Conservation (phyloP, 2,329 filamentous ascomycete species). For the Trichoderma gracile region DNA sequence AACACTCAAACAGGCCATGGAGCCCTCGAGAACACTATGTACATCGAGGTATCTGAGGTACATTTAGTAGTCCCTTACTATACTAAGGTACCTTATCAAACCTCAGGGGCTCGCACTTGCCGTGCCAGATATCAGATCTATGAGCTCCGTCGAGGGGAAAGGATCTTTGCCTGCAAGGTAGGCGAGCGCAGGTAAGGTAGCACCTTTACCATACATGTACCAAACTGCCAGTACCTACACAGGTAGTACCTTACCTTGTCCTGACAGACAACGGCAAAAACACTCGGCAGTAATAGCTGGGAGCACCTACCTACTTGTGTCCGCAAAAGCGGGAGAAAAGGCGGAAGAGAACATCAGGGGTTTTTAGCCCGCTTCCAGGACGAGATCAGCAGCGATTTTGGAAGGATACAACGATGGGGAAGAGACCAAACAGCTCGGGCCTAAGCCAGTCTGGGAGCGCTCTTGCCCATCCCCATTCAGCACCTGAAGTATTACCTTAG, state of each 20-base stretch:
- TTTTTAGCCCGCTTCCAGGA: slow-evolving; percentile 19
- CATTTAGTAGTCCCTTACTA: too few relatives aligned
- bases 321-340: slow-evolving; percentile 13
- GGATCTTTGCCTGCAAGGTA: not conserved
- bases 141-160: too few relatives aligned
- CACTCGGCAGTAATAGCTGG: not conserved
- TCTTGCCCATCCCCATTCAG: slow-evolving; percentile 23
- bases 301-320: not conserved
- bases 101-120: not conserved
- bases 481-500: too few relatives aligned
- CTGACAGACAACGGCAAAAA: not conserved
- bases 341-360: slow-evolving; percentile 21
- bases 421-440: slow-evolving; percentile 20
- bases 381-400: slow-evolving; percentile 26
- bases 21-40: too few relatives aligned
- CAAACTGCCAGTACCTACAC: too few relatives aligned
- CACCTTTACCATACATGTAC: not conserved
- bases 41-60: too few relatives aligned
- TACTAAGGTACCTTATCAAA: too few relatives aligned
- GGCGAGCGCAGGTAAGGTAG: not conserved
- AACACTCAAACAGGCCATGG: too few relatives aligned
- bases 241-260: too few relatives aligned
- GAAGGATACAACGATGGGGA: slow-evolving; percentile 22
- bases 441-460: slow-evolving; percentile 23
- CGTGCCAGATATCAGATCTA: not conserved